Evolutionary conservation across 2,329 filamentous ascomycete species (phyloP), one percentile per base, ranked within the genome.

Genomic region (Fusarium albosuccineum): DNA sequence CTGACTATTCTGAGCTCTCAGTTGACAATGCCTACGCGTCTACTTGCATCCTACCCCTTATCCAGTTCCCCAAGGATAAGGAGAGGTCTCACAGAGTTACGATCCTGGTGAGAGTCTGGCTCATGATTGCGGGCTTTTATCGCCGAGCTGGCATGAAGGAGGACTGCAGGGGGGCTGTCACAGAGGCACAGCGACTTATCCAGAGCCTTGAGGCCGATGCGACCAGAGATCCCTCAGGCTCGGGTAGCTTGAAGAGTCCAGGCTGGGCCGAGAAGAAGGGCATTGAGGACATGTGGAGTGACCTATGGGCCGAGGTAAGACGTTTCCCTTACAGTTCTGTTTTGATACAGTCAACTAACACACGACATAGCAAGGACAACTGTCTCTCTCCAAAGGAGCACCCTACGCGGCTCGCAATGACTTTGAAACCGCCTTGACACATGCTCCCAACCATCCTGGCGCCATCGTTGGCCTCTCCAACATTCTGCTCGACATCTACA

Each of bases 51-150:
- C 74, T 88, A 42, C 86, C 87, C 1, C 70, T 82, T 14, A 79
- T 89, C 16, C 82, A 86, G 36, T 87, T 89, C 57, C 78, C 87
- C 8, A 85, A 84, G 67, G 84, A 85, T 9, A 84, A 85, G 68
- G 80, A 84, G 64, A 82, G 80, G 67, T 79, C 81, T 30, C 83
- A 84, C 54, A 82, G 86, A 44, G 81, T 79, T 33, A 80, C 81
- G 7, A 81, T 89, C 10, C 76, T 99, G 14, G 82, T 94, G 17
- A 91, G 91, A 68, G 89, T 97, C 33, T 99, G 96, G 96, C 83
- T 97, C 9, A 91, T 96, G 75, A 93, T 97, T 64, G 91, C 93
- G 3, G 91, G 91, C 0, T 90, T 98, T 67, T 99, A 98, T 75
- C 88, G 93, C 29, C 88, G 93, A 54, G 93, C 95, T 8, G 87